phyloP scores from a whole-genome alignment of 495 filamentous ascomycete species.

The Penicillium goetzii region DNA sequence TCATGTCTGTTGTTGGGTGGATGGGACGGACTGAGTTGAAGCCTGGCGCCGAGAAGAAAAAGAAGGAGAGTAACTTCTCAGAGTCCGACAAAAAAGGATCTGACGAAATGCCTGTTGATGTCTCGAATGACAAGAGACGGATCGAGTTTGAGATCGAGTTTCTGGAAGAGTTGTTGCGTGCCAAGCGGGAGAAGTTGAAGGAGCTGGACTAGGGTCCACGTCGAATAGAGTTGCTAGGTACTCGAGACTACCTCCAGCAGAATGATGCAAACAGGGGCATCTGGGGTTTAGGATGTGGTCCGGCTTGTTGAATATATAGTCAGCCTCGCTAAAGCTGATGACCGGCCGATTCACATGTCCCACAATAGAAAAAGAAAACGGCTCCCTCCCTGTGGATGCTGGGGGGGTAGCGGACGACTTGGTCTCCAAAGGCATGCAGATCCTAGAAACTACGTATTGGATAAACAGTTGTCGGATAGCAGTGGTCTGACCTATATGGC shows the following conservation, averaged over 20 bases:
- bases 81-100: background rate
- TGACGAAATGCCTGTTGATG: background rate
- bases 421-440: background rate
- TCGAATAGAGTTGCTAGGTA: background rate
- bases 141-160: slow-evolving; percentile 4
- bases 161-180: slow-evolving; percentile 3
- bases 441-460: background rate
- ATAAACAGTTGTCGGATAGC: background rate
- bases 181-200: slow-evolving; percentile 2
- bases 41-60: background rate
- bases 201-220: background rate
- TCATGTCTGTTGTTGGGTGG: background rate
- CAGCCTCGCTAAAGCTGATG: background rate
- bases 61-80: background rate
- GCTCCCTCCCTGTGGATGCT: background rate
- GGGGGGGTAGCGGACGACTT: background rate
- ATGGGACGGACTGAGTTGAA: background rate
- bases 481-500: background rate
- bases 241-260: background rate
- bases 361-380: background rate
- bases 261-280: background rate
- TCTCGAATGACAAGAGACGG: background rate
- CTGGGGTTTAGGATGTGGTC: background rate
- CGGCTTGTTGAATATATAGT: background rate
- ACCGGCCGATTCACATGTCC: background rate